These are phyloP conservation scores for Fragilaria crotonensis DNA, from an alignment of 108 stramenopile species.

Conservation along the genomic window DNA sequence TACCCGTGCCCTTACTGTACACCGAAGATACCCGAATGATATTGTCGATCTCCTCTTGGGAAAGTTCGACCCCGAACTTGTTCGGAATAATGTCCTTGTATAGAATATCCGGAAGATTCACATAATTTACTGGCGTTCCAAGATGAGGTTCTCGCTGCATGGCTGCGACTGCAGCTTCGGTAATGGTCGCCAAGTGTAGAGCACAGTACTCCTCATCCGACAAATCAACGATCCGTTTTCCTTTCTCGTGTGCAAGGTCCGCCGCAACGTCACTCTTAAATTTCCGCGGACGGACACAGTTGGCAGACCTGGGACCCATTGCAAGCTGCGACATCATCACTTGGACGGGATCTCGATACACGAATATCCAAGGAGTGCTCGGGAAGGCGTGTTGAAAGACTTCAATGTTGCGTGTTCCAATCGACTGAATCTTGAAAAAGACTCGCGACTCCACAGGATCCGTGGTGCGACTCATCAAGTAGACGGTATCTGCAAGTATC, in stretches of 20 bases:
- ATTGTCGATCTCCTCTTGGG: slow-evolving; percentile 24
- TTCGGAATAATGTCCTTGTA: slow-evolving; percentile 33
- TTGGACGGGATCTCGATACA: slow-evolving; percentile 93
- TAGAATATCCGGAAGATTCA: slow-evolving; percentile 37
- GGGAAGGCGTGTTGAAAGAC: slow-evolving; percentile 83
- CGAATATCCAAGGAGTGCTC: slow-evolving; percentile 86
- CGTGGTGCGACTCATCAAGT: slow-evolving; percentile 70
- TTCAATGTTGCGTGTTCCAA: slow-evolving; percentile 52
- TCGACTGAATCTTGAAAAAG: slow-evolving; percentile 96
- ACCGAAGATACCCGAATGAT: slow-evolving; percentile 42
- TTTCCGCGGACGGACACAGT: slow-evolving; percentile 39
- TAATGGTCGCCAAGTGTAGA: slow-evolving; percentile 69
- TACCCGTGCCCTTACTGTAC: slow-evolving; percentile 76
- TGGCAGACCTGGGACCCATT: slow-evolving; percentile 27
- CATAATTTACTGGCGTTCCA: slow-evolving; percentile 63
- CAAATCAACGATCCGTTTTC: slow-evolving; percentile 21
- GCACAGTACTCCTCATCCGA: slow-evolving; percentile 67
- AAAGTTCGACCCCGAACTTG: slow-evolving; percentile 34
- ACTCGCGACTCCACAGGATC: slow-evolving; percentile 57
- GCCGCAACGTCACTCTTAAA: slow-evolving; percentile 19
- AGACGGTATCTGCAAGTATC: slow-evolving; percentile 54
- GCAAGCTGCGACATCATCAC: slow-evolving; percentile 86
- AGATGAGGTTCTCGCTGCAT: slow-evolving; percentile 29
- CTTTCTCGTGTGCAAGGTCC: slow-evolving; percentile 23
- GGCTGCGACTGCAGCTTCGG: slow-evolving; percentile 50